Conservation (phyloP, 2,329 filamentous ascomycete species). For the Verticillium zaregamsianum region DNA sequence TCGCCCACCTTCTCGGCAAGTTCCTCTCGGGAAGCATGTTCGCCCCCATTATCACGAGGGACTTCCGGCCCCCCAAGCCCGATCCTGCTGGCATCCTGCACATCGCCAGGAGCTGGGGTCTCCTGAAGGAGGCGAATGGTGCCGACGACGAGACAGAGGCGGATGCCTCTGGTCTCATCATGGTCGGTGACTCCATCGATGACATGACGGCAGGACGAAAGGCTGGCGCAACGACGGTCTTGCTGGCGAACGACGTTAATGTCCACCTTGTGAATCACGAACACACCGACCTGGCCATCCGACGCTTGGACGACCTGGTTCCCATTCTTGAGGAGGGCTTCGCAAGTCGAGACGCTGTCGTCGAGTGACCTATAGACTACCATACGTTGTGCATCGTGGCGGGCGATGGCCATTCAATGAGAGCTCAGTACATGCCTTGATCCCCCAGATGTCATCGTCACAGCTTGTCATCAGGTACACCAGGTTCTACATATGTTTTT, state of each 20-base stretch:
- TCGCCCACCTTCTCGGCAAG: constrained; percentile 67
- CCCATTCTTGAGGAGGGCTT: constrained; percentile 73
- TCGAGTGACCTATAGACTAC: not conserved
- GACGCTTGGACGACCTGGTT: constrained; percentile 71
- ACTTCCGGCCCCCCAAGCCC: constrained; percentile 80
- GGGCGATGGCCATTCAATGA: not conserved
- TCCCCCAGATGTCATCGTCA: no score
- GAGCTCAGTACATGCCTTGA: no score
- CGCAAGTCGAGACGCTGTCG: constrained; percentile 14
- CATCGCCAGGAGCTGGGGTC: constrained; percentile 73
- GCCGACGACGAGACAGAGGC: constrained; percentile 13
- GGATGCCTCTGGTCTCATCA: constrained; percentile 49
- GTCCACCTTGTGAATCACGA: constrained; percentile 62
- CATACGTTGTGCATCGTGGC: no score
- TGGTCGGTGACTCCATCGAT: constrained; percentile 79
- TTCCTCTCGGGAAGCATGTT: constrained; percentile 69
- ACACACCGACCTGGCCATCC: constrained; percentile 73
- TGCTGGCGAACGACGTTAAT: constrained; percentile 84
- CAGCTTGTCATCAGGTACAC: no score
- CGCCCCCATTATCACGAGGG: constrained; percentile 76
- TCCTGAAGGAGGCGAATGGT: constrained; percentile 26
- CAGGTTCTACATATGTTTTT: no score
- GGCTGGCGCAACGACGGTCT: constrained; percentile 85
- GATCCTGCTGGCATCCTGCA: constrained; percentile 83
- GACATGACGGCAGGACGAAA: constrained; percentile 84